Conservation (phyloP, 345 rosid genomes). For the Brassica juncea region DNA sequence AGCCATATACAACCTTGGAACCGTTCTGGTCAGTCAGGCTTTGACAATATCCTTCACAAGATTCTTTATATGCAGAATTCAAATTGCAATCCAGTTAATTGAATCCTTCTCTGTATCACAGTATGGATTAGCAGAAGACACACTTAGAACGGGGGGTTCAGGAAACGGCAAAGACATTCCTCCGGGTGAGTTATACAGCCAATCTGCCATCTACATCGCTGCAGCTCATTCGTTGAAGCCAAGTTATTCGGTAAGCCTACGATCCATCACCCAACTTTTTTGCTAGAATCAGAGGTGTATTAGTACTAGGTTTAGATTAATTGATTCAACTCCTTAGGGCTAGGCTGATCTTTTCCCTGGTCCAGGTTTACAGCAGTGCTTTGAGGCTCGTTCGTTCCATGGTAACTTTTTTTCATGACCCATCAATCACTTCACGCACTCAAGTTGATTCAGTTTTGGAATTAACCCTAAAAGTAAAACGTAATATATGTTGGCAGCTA, state of each 20-base stretch:
- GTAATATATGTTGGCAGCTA: slow-evolving; percentile 51
- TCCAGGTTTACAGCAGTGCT: slow-evolving; percentile 96
- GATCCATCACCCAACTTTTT: background rate
- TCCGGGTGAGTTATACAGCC: slow-evolving; percentile 91
- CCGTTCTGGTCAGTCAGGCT: slow-evolving; percentile 75
- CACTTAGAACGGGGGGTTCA: slow-evolving; percentile 75
- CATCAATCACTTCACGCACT: slow-evolving; percentile 3
- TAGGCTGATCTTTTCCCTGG: slow-evolving; percentile 26
- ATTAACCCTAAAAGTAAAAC: slow-evolving; percentile 8
- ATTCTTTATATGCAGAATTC: background rate
- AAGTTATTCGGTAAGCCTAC: slow-evolving; percentile 72
- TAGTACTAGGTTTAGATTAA: background rate
- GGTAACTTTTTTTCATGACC: slow-evolving; percentile 48
- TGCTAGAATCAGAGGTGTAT: background rate
- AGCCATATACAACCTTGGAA: slow-evolving; percentile 98
- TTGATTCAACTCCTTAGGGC: slow-evolving; percentile 6
- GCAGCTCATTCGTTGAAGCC: slow-evolving; percentile 99
- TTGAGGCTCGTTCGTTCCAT: slow-evolving; percentile 92
- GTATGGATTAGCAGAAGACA: slow-evolving; percentile 98
- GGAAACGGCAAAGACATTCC: slow-evolving; percentile 66
- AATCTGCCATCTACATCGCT: slow-evolving; percentile 94
- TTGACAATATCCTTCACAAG: slow-evolving; percentile 11
- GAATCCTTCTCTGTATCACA: slow-evolving; percentile 32
- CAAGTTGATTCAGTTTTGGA: slow-evolving; percentile 15
- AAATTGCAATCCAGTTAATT: background rate